Percentiles rank a stretch among this genome's conserved stretches.
Evolutionary conservation across 306 rosid species (phyloP).

Genomic region (Alnus rubra): DNA sequence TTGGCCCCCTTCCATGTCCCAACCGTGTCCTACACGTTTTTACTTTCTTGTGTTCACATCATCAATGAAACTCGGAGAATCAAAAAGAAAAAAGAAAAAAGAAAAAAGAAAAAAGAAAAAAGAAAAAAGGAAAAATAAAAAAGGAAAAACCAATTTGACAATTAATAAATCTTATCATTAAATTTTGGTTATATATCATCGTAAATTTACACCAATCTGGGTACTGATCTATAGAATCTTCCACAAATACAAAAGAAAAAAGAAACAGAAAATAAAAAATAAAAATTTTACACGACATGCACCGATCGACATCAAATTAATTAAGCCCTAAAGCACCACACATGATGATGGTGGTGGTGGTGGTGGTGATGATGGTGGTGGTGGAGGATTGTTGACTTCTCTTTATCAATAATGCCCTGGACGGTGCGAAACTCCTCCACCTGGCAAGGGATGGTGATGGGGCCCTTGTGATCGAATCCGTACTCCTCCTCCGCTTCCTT

Average conservation of each 20-base stretch:
- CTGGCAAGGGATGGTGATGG: constrained; percentile 86
- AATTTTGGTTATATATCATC: constrained; percentile 26
- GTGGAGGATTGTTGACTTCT: constrained; percentile 30
- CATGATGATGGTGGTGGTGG: constrained; percentile 49
- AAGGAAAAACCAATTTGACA: background rate
- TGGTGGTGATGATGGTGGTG: constrained; percentile 36
- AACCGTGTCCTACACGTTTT: constrained; percentile 40
- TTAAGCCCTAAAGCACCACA: constrained; percentile 75
- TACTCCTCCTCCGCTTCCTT: constrained; percentile 86
- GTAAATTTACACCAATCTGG: constrained; percentile 28
- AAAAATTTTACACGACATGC: constrained; percentile 19
- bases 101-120: background rate
- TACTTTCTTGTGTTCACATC: constrained; percentile 29
- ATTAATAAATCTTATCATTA: constrained; percentile 19
- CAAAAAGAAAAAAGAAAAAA: background rate
- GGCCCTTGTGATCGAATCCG: constrained; percentile 85
- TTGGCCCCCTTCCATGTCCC: constrained; percentile 38
- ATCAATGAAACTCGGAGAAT: background rate
- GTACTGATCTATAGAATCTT: constrained; percentile 16
- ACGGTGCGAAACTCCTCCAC: constrained; percentile 73
- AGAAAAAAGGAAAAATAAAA: background rate
- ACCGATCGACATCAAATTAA: background rate
- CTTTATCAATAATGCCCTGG: constrained; percentile 63
- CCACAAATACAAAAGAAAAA: background rate
- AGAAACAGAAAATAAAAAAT: background rate